Percentiles rank a stretch among this genome's conserved stretches.
phyloP scores from a whole-genome alignment of 164 flowering plant genomes.

The Taxillus chinensis region DNA sequence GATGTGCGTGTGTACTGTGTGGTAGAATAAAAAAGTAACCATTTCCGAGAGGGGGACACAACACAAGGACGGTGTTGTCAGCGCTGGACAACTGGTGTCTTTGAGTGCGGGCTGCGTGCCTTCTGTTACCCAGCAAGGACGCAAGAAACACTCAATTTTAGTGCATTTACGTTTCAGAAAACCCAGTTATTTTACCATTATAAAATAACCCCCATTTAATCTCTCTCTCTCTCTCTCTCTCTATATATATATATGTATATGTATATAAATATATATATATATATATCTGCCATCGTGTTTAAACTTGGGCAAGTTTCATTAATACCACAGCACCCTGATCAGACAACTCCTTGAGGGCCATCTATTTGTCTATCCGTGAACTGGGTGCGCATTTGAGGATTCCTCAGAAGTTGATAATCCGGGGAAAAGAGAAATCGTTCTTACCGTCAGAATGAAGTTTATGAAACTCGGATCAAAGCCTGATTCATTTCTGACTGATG shows the following conservation, averaged over 20 bases:
- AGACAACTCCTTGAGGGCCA: neutral
- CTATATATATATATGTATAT: too few relatives aligned
- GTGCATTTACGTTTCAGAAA: conserved; percentile 13
- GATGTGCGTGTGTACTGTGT: conserved; percentile 15
- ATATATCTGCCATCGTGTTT: conserved; percentile 13
- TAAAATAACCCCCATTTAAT: neutral
- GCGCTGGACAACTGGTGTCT: conserved; percentile 4
- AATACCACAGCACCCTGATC: conserved; percentile 6
- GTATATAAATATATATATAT: too few relatives aligned
- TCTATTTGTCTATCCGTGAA: neutral
- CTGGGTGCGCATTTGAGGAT: conserved; percentile 1
- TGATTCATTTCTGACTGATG: conserved; percentile 27
- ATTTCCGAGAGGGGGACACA: conserved; percentile 1
- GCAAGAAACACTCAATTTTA: conserved; percentile 14
- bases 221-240: conserved; percentile 2
- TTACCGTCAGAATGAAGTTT: conserved; percentile 38
- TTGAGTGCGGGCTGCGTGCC: conserved; percentile 21
- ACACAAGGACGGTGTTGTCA: conserved; percentile 17
- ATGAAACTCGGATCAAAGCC: conserved; percentile 54
- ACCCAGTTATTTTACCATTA: conserved; percentile 8
- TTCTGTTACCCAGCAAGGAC: conserved; percentile 21
- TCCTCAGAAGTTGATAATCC: neutral
- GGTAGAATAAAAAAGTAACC: conserved; percentile 8
- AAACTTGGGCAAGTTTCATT: conserved; percentile 26
- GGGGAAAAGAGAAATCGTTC: conserved; percentile 6